A percentile compares a stretch with the other conserved stretches of the same genome.
phyloP scores from a whole-genome alignment of 2,329 filamentous ascomycete genomes.

The Arachnomyces sp. region DNA sequence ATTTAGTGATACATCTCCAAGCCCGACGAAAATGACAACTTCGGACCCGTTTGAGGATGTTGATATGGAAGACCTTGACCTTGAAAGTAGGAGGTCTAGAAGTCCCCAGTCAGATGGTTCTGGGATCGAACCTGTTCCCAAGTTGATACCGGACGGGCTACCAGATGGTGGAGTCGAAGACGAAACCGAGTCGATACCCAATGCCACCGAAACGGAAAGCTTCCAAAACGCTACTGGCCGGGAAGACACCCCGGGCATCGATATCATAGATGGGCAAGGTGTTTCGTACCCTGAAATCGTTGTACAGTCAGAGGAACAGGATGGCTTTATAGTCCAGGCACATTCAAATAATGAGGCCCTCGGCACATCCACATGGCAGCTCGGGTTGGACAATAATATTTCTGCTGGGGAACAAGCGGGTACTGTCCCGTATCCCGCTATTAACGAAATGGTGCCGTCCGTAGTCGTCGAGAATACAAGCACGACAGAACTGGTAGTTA shows the following conservation, averaged over 20 bases:
- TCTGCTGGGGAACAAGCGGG: too few species aligned
- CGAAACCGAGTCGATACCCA: too few species aligned
- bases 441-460: too few species aligned
- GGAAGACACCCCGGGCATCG: too few species aligned
- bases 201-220: too few species aligned
- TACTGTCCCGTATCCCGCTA: too few species aligned
- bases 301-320: conserved; percentile 4
- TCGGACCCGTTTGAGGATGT: conserved; percentile 21
- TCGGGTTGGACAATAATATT: too few species aligned
- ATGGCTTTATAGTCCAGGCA: conserved; percentile 8
- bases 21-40: conserved; percentile 48
- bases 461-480: too few species aligned
- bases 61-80: conserved; percentile 10
- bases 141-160: neutral
- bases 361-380: neutral
- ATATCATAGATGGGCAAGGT: too few species aligned
- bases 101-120: neutral
- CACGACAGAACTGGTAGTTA: neutral
- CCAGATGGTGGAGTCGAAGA: too few species aligned
- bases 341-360: conserved; percentile 1
- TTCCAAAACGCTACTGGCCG: too few species aligned
- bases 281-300: too few species aligned
- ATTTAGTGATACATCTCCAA: conserved; percentile 62
- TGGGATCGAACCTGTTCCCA: neutral
- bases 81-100: neutral